Percentiles rank a stretch among this genome's conserved stretches.
Conservation (phyloP, 2,329 filamentous ascomycete species). For the Botrytis squamosa region DNA sequence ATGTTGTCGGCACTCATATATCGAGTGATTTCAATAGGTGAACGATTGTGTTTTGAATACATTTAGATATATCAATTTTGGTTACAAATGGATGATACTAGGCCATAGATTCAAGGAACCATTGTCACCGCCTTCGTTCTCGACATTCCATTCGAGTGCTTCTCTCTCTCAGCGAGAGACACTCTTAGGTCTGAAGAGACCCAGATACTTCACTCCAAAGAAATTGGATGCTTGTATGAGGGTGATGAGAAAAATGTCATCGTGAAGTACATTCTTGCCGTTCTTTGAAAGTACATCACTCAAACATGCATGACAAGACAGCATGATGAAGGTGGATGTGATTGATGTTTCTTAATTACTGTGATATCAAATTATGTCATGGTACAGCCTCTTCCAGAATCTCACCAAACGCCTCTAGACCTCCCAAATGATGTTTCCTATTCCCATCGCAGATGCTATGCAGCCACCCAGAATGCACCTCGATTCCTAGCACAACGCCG, state of each 20-base stretch:
- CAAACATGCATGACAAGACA: neutral
- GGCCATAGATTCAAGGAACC: neutral
- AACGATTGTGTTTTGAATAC: neutral
- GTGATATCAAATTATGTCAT: slow-evolving; percentile 12
- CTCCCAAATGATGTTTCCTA: neutral
- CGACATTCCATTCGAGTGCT: neutral
- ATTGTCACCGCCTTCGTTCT: neutral
- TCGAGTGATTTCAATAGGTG: too few species aligned
- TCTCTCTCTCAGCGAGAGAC: neutral
- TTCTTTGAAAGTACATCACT: neutral
- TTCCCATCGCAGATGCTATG: slow-evolving; percentile 25
- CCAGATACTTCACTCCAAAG: neutral
- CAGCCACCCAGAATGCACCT: slow-evolving; percentile 23
- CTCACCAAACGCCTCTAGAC: neutral
- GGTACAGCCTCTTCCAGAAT: slow-evolving; percentile 1
- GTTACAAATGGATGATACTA: neutral
- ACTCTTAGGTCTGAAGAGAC: neutral
- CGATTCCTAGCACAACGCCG: slow-evolving; percentile 23
- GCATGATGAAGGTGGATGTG: neutral
- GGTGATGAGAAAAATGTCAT: neutral
- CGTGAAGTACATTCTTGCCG: neutral
- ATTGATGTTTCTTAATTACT: slow-evolving; percentile 1
- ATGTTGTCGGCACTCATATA: neutral
- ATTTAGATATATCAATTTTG: neutral
- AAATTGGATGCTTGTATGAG: neutral